Evolutionary conservation across 139 green algal species (phyloP), one percentile per base, ranked within the genome.

Genomic region (Mychonastes homosphaera): DNA sequence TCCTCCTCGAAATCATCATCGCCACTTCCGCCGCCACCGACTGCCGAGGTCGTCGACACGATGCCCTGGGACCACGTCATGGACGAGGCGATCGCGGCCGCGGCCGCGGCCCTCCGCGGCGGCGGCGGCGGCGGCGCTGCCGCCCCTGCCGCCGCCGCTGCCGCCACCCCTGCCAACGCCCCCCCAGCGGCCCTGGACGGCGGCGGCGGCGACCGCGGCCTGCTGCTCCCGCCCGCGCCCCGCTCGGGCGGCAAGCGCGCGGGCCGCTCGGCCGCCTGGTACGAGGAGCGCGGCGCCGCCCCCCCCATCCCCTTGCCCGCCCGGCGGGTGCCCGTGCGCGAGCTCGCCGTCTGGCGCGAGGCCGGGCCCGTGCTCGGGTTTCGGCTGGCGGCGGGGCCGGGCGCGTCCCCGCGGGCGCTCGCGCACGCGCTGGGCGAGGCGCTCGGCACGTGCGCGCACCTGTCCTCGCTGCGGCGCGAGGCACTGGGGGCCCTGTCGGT

Each of bases 41-140:
- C 82, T 33, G 73, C 64, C 8, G 49, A 57, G 21, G 69, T 86
- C 12, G 56, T 43, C 2, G 72, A 87, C 46, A 55, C n/a, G 4
- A 9, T 63, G 45, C 69, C 75, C 29, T 96, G 86, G 85, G 56
- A 83, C 43, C 81, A 95, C 67, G 50, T 98, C 6, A 88, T 72
- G 39, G 77, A 76, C 52, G 51, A 35, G n/a, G 63, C 72, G 32
- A 30, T 77, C 23, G 26, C 45, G 45, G 46, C 47, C 24, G 71
- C 45, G 16, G 71, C 56, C 4, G 33, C 19, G 28, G 26, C 27
- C 43, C 44, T 65, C 36, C 30, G 27, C 19, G 59, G 59, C 3
- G 59, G 6, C 27, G 19, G 35, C 18, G 35, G 13, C 19, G 41
- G 53, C 15, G 7, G 47, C 47, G 6, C 13, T 5, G 7, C n/a